Evolutionary conservation across 805 yeast species (phyloP).

Genomic region (Pichia occidentalis): DNA sequence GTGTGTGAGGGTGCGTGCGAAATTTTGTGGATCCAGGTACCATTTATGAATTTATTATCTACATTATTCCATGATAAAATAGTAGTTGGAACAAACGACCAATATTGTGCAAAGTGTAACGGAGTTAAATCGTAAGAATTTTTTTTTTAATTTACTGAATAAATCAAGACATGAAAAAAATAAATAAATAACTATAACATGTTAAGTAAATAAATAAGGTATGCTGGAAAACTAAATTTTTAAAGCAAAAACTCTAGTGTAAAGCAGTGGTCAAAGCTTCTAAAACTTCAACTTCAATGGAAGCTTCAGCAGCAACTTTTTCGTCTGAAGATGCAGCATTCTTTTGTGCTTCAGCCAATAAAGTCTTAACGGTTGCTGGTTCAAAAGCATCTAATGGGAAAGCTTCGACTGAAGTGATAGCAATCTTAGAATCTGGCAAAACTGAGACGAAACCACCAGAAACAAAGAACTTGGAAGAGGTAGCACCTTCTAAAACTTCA

Average conservation of each 20-base stretch:
- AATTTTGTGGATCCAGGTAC: too few species aligned
- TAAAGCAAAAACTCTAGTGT: slow-evolving; percentile 10
- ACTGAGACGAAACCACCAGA: slow-evolving; percentile 97
- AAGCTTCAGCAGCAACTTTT: slow-evolving; percentile 87
- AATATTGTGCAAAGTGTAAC: too few species aligned
- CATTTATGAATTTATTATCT: too few species aligned
- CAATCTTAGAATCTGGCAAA: slow-evolving; percentile 86
- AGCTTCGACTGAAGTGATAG: slow-evolving; percentile 93
- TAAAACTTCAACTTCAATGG: slow-evolving; percentile 90
- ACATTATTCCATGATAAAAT: too few species aligned
- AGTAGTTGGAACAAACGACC: too few species aligned
- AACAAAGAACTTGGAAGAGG: slow-evolving; percentile 77
- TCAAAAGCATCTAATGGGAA: slow-evolving; percentile 86
- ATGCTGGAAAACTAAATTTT: neutral
- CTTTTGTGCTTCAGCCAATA: slow-evolving; percentile 91
- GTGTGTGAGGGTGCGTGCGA: too few species aligned
- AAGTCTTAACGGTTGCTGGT: slow-evolving; percentile 65
- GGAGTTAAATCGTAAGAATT: slow-evolving; percentile 8
- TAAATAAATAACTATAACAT: slow-evolving; percentile 13
- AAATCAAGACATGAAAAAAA: slow-evolving; percentile 13
- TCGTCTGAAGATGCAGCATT: slow-evolving; percentile 80
- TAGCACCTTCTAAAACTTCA: slow-evolving; percentile 76
- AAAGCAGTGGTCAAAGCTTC: slow-evolving; percentile 83
- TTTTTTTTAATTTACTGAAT: slow-evolving; percentile 10
- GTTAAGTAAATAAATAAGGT: slow-evolving; percentile 8